Conservation (phyloP, 441 rosid genomes). For the Manihot esculenta region DNA sequence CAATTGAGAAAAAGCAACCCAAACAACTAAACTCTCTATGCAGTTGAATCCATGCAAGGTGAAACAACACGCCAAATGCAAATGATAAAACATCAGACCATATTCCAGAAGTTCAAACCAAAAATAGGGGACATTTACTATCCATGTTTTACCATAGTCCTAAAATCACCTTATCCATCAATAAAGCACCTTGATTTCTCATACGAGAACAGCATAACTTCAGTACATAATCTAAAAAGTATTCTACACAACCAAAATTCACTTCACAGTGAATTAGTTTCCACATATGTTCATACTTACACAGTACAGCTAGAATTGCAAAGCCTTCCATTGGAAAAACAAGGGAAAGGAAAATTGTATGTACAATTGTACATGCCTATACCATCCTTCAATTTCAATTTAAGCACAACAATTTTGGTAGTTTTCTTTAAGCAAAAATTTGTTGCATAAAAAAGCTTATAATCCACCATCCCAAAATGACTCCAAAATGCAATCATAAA, state of each 20-base stretch:
- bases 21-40: neutral
- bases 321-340: neutral
- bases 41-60: neutral
- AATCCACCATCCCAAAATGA: neutral
- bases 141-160: too few species aligned
- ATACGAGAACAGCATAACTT: neutral
- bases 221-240: too few species aligned
- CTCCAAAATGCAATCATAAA: neutral
- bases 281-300: neutral
- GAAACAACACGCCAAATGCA: too few species aligned
- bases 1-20: neutral
- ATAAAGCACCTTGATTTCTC: neutral
- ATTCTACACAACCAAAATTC: neutral
- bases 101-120: neutral
- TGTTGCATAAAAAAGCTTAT: neutral
- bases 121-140: too few species aligned
- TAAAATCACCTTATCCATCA: conserved; percentile 2
- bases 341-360: neutral
- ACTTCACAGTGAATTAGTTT: neutral
- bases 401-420: neutral
- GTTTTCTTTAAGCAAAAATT: neutral
- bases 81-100: neutral
- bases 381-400: neutral
- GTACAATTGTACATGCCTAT: conserved; percentile 6
- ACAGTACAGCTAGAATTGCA: neutral